Evolutionary conservation across 176 grass and related monocot species (phyloP).

Genomic region (Triticum dicoccoides): DNA sequence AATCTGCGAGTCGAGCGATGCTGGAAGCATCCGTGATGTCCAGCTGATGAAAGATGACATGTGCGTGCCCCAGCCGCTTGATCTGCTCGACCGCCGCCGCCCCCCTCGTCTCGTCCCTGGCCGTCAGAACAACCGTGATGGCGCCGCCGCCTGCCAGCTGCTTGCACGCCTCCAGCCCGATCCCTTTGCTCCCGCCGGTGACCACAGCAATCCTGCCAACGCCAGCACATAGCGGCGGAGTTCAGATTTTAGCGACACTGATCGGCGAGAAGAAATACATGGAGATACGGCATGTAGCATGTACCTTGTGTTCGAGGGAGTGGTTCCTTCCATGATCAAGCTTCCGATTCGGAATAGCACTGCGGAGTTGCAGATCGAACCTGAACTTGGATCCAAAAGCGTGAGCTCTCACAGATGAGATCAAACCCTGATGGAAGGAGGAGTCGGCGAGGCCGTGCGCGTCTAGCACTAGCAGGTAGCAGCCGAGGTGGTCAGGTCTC

Average conservation of each 20-base stretch:
- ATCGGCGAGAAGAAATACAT: neutral
- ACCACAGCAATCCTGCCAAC: conserved; percentile 51
- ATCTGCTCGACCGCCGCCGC: conserved; percentile 34
- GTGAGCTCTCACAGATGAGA: neutral
- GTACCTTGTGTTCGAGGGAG: neutral
- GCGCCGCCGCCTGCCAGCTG: conserved; percentile 36
- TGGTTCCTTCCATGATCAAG: conserved; percentile 4
- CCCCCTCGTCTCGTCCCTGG: conserved; percentile 45
- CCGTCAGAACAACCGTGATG: conserved; percentile 49
- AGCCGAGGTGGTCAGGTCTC: too few species aligned
- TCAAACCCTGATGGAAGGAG: neutral
- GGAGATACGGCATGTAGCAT: neutral
- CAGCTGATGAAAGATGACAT: conserved; percentile 47
- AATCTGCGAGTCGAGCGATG: conserved; percentile 28
- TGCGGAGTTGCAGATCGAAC: neutral
- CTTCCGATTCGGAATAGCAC: neutral
- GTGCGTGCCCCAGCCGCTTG: neutral
- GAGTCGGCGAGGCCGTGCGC: neutral
- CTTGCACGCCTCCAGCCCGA: conserved; percentile 56
- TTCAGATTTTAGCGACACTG: neutral
- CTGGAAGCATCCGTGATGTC: conserved; percentile 40
- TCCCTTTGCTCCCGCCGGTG: conserved; percentile 60
- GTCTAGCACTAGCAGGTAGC: too few species aligned
- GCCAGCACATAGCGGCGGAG: neutral
- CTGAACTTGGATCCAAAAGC: neutral